A percentile compares a stretch with the other conserved stretches of the same genome.
Conservation (phyloP, 169 alveolate genomes). For the Eimeria necatrix region DNA sequence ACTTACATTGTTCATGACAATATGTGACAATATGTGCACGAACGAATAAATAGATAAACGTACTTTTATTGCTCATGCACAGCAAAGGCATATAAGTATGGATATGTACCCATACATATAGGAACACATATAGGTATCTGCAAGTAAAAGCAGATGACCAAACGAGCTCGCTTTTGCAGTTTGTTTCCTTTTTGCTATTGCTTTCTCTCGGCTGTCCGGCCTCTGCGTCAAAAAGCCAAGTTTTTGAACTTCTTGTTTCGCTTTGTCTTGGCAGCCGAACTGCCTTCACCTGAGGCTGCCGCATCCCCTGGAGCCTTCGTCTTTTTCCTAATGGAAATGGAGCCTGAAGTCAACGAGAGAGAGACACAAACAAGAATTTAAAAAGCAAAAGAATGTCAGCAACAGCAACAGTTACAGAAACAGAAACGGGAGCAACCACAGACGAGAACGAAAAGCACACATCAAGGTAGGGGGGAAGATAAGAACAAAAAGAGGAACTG, state of each 20-base stretch:
- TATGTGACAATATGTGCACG: no score
- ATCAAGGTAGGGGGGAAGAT: neutral
- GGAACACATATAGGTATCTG: neutral
- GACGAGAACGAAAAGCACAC: neutral
- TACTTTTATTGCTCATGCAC: neutral
- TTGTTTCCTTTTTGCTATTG: no score
- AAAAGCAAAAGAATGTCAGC: neutral
- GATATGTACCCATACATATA: neutral
- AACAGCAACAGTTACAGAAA: neutral
- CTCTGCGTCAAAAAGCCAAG: neutral
- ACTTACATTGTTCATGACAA: no score
- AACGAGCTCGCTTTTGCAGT: no score
- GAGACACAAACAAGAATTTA: no score
- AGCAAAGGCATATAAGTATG: neutral
- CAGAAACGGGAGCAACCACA: neutral
- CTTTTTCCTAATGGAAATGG: neutral
- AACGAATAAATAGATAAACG: neutral
- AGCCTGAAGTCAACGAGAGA: slow-evolving; percentile 15
- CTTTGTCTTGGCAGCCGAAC: neutral
- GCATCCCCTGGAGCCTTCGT: neutral
- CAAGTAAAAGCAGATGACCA: neutral
- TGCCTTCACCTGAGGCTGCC: neutral
- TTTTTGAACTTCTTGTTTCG: slow-evolving; percentile 13
- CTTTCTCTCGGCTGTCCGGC: no score
- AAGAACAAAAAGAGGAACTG: neutral